phyloP scores from a whole-genome alignment of 192 early-diverging fungal genomes.

The Entophlyctis luteolus region DNA sequence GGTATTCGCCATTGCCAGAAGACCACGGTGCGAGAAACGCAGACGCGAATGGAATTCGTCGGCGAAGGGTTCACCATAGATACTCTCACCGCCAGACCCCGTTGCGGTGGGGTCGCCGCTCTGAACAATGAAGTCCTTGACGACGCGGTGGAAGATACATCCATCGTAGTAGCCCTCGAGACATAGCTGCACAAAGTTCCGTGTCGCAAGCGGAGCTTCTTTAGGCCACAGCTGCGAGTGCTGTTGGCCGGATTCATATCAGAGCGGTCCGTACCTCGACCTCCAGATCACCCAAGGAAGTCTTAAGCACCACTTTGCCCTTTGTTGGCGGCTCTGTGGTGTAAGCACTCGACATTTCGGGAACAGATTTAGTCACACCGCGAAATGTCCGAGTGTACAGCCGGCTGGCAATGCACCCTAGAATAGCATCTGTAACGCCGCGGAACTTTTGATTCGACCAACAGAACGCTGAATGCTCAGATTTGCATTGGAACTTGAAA shows the following conservation, averaged over 20 bases:
- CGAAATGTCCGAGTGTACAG: too few species aligned
- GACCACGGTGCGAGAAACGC: slow-evolving; percentile 80
- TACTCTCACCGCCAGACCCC: slow-evolving; percentile 79
- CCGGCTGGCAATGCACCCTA: too few species aligned
- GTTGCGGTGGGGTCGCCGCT: slow-evolving; percentile 90
- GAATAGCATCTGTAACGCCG: too few species aligned
- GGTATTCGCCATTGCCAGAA: slow-evolving; percentile 87
- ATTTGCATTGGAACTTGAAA: too few species aligned
- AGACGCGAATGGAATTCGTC: slow-evolving; percentile 92
- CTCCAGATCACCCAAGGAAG: slow-evolving; percentile 79
- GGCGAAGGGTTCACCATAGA: slow-evolving; percentile 76
- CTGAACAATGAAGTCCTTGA: slow-evolving; percentile 89
- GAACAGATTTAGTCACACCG: background rate
- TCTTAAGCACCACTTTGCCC: slow-evolving; percentile 71
- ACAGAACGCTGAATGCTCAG: too few species aligned
- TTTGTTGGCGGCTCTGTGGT: slow-evolving; percentile 45
- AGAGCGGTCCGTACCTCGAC: slow-evolving; percentile 60
- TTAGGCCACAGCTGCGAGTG: slow-evolving; percentile 70
- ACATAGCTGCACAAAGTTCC: slow-evolving; percentile 94
- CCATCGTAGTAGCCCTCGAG: slow-evolving; percentile 86
- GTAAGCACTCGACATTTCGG: slow-evolving; percentile 40
- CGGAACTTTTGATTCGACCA: too few species aligned
- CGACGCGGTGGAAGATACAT: slow-evolving; percentile 85
- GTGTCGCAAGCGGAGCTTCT: slow-evolving; percentile 81
- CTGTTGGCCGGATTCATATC: background rate